Base-by-base conservation (phyloP, 148 eudicot genomes). In the Rhododendron molle region DNA sequence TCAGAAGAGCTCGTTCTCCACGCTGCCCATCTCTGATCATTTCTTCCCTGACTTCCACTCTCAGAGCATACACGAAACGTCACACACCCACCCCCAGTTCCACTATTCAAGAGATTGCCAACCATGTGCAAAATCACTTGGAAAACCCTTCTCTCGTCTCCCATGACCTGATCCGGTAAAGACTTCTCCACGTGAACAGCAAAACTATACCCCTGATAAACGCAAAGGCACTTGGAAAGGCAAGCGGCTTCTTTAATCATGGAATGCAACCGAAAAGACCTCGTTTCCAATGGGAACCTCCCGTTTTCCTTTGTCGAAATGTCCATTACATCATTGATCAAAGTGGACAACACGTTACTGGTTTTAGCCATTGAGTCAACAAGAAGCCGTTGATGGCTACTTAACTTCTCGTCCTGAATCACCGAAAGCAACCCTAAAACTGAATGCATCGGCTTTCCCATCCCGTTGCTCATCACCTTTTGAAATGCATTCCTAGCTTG, bases 101-200 rank as follows among this genome's bases (percentile, higher is more conserved):
- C 91, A 36, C 90, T 91, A 60, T 90, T 90, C 88, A 95, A 87
- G 80, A 95, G 90, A 81, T 91, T 93, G 14, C 99, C 96, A 58
- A 96, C 92, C 95, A 96, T 94, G 86, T 96, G 97, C 86, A 96
- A 83, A 72, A 96, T 91, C 43, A 95, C 98, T 90, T 96, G 99
- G 83, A 96, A 91, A 15, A 95, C 92, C 83, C 99, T 88, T 86
- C 93, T 91, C 86, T 94, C 98, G 36, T 96, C 97, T 47, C 99
- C 99, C 90, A 90, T 73, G 28, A 94, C 94, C 46, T 90, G 86
- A 90, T 94, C 90, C 0, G 97, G 95, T 81, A 96, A 86, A 0
- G 90, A 85, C 78, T 88, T 92, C 15, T 95, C 96, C 28, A 95
- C 97, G 16, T 96, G 94, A 83, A 89, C 87, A 54, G 34, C 85